Base-by-base conservation (phyloP, 2,329 filamentous ascomycete species). In the Xylariaceae sp. region DNA sequence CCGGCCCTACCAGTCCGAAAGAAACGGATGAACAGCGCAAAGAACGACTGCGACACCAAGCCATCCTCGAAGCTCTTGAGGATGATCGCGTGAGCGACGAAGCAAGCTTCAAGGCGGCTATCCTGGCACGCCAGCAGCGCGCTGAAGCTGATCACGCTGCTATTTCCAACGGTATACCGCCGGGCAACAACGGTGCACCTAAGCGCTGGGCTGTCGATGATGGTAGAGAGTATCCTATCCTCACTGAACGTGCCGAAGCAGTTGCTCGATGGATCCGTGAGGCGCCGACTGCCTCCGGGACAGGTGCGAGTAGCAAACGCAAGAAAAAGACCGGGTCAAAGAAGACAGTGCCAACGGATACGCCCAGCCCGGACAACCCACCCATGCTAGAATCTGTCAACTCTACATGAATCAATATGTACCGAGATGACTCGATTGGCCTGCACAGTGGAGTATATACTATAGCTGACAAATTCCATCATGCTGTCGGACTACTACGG, bases 71-170 rank as follows among this genome's bases (percentile, higher is more conserved):
- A 47, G 81, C 83, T 1, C 65, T 88, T 2, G 77, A 78, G 27
- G 83, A 88, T 55, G 83, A 87, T 47, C 70, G 81, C 16, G 82
- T 86, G 2, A 76, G 79, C 21, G 83, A 88, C 52, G 82, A 86
- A 56, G 77, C 78, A 5, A 78, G 71, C 14, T 85, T 87, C 56
- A 77, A 80, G 53, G 74, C 76, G 21, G 81, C 82, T 2, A 76
- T 88, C 5, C 66, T 74, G 6, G 82, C 81, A 4, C 71, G 79
- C 20, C 80, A 86, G 60, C 70, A 73, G 25, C 65, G 78, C 20
- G 72, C 76, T 32, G 74, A 81, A 43, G 79, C 80, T 40, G 81
- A 84, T 36, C 62, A 64, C 50, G 49, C 58, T 6, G 46, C 45
- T 5, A 38, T 42, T 39, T 44, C 55, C 16, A 57, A 44, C 39